These are phyloP conservation scores for Dacryopinax primogenitus DNA, from an alignment of 768 basidiomycete species.

Conservation along the genomic window DNA sequence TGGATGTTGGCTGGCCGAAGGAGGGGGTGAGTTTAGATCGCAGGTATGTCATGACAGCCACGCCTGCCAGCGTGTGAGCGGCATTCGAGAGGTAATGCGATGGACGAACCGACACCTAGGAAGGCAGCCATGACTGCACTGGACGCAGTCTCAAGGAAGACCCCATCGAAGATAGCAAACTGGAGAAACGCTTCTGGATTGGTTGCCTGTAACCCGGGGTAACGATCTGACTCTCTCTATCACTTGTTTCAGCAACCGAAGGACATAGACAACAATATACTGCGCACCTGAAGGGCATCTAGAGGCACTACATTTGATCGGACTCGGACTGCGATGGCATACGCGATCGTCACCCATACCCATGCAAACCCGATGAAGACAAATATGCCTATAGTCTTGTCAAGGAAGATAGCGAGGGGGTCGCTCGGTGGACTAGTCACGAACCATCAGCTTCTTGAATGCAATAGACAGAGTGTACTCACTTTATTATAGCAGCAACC, in stretches of 20 bases:
- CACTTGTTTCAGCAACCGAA: neutral
- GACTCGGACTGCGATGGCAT: neutral
- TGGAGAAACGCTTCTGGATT: neutral
- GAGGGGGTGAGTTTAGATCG: neutral
- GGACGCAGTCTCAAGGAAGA: neutral
- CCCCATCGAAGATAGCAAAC: neutral
- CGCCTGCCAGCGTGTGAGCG: neutral
- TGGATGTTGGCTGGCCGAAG: neutral
- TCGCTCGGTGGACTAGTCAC: neutral
- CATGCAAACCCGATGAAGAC: neutral
- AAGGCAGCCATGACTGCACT: slow-evolving; percentile 3
- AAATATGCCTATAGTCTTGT: neutral
- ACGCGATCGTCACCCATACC: neutral
- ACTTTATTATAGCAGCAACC: neutral
- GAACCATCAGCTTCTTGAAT: neutral
- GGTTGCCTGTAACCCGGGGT: neutral
- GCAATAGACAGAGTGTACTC: neutral
- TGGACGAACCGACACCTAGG: neutral
- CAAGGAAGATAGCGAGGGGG: neutral
- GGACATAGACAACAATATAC: neutral
- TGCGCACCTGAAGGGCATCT: neutral
- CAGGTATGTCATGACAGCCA: neutral
- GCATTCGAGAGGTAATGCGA: neutral
- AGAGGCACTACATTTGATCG: neutral
- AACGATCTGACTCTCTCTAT: neutral